Base-by-base conservation (phyloP, 2,329 filamentous ascomycete species). In the Tympanopsis confertula region DNA sequence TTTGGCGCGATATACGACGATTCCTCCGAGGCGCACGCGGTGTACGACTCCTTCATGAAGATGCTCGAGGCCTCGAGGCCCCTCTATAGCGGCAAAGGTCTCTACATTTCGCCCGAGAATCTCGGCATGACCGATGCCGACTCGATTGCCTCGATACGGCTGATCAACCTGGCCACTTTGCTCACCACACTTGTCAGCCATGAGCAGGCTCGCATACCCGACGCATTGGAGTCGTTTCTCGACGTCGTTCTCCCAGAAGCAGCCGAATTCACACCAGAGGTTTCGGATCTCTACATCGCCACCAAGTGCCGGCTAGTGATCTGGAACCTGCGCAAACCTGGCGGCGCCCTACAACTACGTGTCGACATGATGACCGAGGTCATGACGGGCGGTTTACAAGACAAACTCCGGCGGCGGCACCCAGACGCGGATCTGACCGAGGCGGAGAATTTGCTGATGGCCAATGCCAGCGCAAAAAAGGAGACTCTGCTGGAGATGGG, bases 331-430 rank as follows among this genome's bases (percentile, higher is more conserved):
- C 60, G 68, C 30, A 59, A 58, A 5, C 54, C 69, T 35, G 59
- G 65, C 1, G 71, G 68, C 39, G 68, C 65, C 13, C 56, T 74
- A 37, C 48, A 50, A 13, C 58, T 63, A 17, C 58, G 69, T 13
- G 71, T 74, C 13, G 69, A 74, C 13, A 58, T 68, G 14, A 51
- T 80, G 13, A 66, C 68, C 10, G 68, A 75, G 38, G 63, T 74
- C 3, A 65, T 85, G 24, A 63, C 69, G 5, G 59, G 67, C 5
- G 62, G 80, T 4, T 55, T 83, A 2, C 66, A 80, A 19, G 62
- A 64, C 10, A 57, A 59, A 33, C 46, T 71, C 35, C 60, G 42
- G 44, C 57, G 44, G 50, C 57, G 50, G 22, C 53, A 49, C 38
- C 47, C 47, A 2, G 56, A 74, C 32, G 57, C 74, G 5, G 57